Evolutionary conservation across 139 green algal species (phyloP).

Genomic region (Tetraselmis striata): DNA sequence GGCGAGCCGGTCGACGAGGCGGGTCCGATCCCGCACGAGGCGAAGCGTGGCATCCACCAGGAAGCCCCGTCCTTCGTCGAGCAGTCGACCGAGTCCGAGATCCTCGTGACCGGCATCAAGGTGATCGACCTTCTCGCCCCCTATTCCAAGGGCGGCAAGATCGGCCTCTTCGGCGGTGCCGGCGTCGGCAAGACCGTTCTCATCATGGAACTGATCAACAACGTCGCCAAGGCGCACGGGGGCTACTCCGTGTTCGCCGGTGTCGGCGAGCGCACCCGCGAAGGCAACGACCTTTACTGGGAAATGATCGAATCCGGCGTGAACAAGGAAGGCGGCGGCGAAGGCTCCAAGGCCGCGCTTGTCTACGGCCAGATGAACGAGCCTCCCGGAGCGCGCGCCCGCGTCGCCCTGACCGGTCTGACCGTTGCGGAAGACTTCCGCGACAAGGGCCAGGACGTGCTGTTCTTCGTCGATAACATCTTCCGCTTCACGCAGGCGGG

Average conservation of each 20-base stretch:
- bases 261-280: conserved; percentile 48
- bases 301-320: conserved; percentile 60
- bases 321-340: conserved; percentile 73
- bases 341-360: conserved; percentile 53
- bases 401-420: conserved; percentile 94
- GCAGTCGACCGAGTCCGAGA: conserved; percentile 94
- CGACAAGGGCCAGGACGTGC: conserved; percentile 99
- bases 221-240: conserved; percentile 53
- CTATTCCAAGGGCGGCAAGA: conserved; percentile 95
- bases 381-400: conserved; percentile 90
- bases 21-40: conserved; percentile 78
- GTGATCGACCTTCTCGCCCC: conserved; percentile 97
- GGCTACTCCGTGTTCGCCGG: conserved; percentile 58
- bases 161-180: conserved; percentile 52
- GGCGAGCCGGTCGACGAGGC: conserved; percentile 97
- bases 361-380: conserved; percentile 38
- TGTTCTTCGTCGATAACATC: conserved; percentile 99
- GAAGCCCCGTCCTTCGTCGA: conserved; percentile 91
- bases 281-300: conserved; percentile 56
- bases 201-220: conserved; percentile 65
- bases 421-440: conserved; percentile 99
- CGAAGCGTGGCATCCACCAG: conserved; percentile 87
- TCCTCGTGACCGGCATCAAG: conserved; percentile 99
- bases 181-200: conserved; percentile 60
- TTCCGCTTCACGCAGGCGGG: conserved; percentile 99